A percentile compares a stretch with the other conserved stretches of the same genome.
phyloP scores from a whole-genome alignment of 1,284 basidiomycete species.

The Golubevia sp. region DNA sequence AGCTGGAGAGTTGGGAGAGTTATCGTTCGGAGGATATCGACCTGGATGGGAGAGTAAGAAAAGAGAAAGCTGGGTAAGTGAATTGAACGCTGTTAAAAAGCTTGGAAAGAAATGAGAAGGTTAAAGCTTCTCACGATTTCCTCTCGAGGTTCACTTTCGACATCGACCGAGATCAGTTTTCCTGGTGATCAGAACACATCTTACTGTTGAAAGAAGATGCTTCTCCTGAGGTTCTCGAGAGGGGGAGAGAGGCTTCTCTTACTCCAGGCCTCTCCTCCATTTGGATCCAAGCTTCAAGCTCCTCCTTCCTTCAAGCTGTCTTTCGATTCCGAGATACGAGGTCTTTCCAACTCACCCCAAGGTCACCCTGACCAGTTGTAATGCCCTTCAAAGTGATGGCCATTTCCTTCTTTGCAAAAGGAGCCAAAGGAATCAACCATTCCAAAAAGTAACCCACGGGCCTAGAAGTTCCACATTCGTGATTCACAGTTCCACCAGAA shows the following conservation, averaged over 20 bases:
- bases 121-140: conserved; percentile 73
- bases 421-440: conserved; percentile 50
- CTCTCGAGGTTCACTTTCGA: no score
- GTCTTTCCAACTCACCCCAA: conserved; percentile 67
- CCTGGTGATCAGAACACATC: no score
- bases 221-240: no score
- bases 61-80: no score
- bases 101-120: conserved; percentile 22
- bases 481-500: conserved; percentile 42
- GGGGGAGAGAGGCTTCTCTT: no score
- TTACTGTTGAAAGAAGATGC: no score
- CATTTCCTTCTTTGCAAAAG: conserved; percentile 59
- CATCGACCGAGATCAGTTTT: no score
- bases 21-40: conserved; percentile 52
- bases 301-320: no score
- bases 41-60: conserved; percentile 1
- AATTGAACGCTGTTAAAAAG: no score
- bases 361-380: conserved; percentile 43
- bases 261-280: no score
- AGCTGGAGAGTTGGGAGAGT: conserved; percentile 45
- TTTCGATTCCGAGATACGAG: no score
- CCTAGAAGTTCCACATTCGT: conserved; percentile 43
- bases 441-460: conserved; percentile 55
- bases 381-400: conserved; percentile 46
- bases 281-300: no score